Base-by-base conservation (phyloP, 1,284 basidiomycete genomes). In the Leccinum ponderosum region DNA sequence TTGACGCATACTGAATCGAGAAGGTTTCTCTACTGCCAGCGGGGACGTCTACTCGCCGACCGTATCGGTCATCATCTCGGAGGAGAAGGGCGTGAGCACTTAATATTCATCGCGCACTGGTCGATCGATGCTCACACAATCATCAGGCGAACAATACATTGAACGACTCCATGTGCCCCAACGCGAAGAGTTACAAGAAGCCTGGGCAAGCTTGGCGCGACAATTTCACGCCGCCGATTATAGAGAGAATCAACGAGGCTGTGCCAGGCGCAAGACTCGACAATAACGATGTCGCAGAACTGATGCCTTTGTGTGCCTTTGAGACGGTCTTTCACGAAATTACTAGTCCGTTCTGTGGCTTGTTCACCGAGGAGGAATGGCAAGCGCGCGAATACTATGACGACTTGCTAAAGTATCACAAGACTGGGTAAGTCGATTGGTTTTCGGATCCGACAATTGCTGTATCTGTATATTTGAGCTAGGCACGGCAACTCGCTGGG, bases 261-360 rank as follows among this genome's bases (percentile, higher is more conserved):
- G 83, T 87, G 1, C 86, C 88, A 1, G 85, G 84, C 9, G 86
- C 90, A 2, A 78, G 84, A 31, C 77, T 95, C 22, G 80, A 78
- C 2, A 70, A 81, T 22, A 63, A 68, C 4, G 91, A 96, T 65
- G 77, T 86, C 0, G 76, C 80, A 58, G 82, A 79, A 65, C 76
- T 95, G 25, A 87, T 93, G 69, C 83, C 85, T 7, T 77, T 95
- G 52, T 96, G 94, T 72, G 81, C 91, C 0, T 95, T 94, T 71
- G 90, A 93, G 66, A 87, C 86, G 3, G 80, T 86, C n/a, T 84
- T 81, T 2, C 80, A 80, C 5, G 78, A 80, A 65, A 69, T 64
- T 1, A 76, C 81, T 55, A 91, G 89, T 66, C 82, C 81, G 0
- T 94, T 92, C 77, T 97, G 94, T 72, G 72, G 71, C 2, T 66